Evolutionary conservation across 2,329 filamentous ascomycete genomes (phyloP), one percentile per base, ranked within the genome.

Genomic region (Paecilomyces niveus): DNA sequence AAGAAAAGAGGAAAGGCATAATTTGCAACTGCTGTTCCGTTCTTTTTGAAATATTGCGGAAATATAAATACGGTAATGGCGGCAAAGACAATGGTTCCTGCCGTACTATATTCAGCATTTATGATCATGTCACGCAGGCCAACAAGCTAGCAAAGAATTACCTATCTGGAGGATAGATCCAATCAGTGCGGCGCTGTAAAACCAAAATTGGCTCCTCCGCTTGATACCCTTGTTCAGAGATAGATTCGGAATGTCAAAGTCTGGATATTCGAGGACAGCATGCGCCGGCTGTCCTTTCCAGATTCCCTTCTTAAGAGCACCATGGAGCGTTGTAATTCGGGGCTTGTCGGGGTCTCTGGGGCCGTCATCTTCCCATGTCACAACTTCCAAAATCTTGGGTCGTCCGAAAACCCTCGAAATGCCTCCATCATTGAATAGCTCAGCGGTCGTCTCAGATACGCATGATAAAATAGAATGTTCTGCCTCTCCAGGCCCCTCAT

Each of bases 401-500:
- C 68, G 59, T 1, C 71, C 73, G 56, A 70, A 70, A 7, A 75
- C 72, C 9, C 72, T 66, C 1, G 72, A 69, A 2, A 81, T 68
- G 0, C 71, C 69, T 0, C 70, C 64, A 53, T 76, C 73, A 7
- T 79, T 80, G 61, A 75, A 81, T 0, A 81, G 62, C 58, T 81
- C 79, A 3, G 75, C 78, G 0, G 76, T 78, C 0, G 76, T 76
- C 9, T 75, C 65, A 0, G 77, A 80, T 0, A 79, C 80, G 3
- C 78, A 81, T 0, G 78, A 78, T 58, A 80, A 70, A 0, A 81
- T 62, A 24, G 81, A 78, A 0, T 66, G 64, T 29, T 81, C 79
- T 0, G 72, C 74, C 1, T 70, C 68, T 0, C 76, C 73, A 0
- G 68, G 67, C 3, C 72, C 76, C 61, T 81, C 79, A 39, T 76